Percentiles rank a stretch among this genome's conserved stretches.
These are phyloP conservation scores for Suillus subluteus DNA, from an alignment of 768 basidiomycete species.

Conservation along the genomic window DNA sequence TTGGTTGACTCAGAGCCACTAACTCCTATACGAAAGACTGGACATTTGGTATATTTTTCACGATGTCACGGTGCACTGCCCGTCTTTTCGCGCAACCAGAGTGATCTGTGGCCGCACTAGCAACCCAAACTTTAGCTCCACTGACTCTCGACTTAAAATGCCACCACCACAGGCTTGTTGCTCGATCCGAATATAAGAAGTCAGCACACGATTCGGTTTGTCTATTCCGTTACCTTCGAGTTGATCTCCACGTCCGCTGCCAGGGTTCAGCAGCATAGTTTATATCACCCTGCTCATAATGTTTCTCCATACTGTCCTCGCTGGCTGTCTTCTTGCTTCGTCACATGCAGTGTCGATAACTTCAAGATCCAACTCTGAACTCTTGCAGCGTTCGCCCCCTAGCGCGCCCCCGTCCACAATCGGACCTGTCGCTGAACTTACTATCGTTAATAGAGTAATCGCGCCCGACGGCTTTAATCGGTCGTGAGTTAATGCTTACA, in stretches of 20 bases:
- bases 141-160: background rate
- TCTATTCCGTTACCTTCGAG: background rate
- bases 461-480: slow-evolving; percentile 53
- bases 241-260: background rate
- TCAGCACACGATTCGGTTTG: background rate
- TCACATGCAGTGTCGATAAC: slow-evolving; percentile 24
- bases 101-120: background rate
- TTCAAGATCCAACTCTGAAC: slow-evolving; percentile 12
- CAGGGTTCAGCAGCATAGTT: background rate
- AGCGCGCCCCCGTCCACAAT: slow-evolving; percentile 17
- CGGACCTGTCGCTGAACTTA: slow-evolving; percentile 35
- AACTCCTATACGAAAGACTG: background rate
- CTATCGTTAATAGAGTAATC: slow-evolving; percentile 46
- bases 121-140: background rate
- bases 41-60: background rate
- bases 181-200: background rate
- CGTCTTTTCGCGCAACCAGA: background rate
- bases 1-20: background rate
- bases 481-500: slow-evolving; percentile 32
- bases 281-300: slow-evolving; percentile 1
- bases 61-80: background rate
- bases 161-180: background rate
- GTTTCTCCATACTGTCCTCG: background rate
- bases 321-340: background rate
- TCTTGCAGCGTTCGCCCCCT: slow-evolving; percentile 4